Evolutionary conservation across 805 yeast species (phyloP).

Genomic region (Barnettozyma sp.): DNA sequence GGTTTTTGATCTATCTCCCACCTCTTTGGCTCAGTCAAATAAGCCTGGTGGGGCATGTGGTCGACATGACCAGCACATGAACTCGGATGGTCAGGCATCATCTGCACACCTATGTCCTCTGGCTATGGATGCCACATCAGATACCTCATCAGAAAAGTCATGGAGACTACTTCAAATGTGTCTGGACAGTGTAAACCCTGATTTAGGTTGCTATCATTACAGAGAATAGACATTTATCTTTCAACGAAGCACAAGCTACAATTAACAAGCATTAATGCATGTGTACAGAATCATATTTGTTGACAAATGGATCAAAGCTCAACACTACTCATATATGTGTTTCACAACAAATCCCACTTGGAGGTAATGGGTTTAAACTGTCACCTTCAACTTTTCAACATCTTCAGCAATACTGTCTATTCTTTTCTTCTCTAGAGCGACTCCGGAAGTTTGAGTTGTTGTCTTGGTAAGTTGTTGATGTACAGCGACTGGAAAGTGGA

Average conservation of each 20-base stretch:
- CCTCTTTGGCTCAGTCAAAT: too few species aligned
- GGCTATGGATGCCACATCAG: neutral
- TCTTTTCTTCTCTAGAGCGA: neutral
- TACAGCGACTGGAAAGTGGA: slow-evolving; percentile 19
- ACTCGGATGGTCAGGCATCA: slow-evolving; percentile 1
- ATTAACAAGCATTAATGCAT: too few species aligned
- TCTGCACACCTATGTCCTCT: too few species aligned
- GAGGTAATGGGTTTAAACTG: neutral
- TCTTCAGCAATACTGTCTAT: slow-evolving; percentile 5
- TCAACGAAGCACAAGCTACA: too few species aligned
- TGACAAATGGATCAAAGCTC: too few species aligned
- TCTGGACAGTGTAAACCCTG: slow-evolving; percentile 1
- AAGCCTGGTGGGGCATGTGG: too few species aligned
- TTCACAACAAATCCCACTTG: too few species aligned
- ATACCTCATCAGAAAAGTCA: neutral
- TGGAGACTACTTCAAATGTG: slow-evolving; percentile 2
- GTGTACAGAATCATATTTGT: too few species aligned
- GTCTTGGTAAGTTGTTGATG: slow-evolving; percentile 1
- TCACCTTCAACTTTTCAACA: slow-evolving; percentile 6
- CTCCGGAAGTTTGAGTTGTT: neutral
- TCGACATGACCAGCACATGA: too few species aligned
- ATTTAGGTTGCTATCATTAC: neutral
- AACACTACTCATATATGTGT: too few species aligned
- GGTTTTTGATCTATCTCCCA: neutral
- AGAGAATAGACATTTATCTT: too few species aligned